Evolutionary conservation across 73 alveolate genomes (phyloP), one percentile per base, ranked within the genome.

Genomic region (Paramecium octaurelia): DNA sequence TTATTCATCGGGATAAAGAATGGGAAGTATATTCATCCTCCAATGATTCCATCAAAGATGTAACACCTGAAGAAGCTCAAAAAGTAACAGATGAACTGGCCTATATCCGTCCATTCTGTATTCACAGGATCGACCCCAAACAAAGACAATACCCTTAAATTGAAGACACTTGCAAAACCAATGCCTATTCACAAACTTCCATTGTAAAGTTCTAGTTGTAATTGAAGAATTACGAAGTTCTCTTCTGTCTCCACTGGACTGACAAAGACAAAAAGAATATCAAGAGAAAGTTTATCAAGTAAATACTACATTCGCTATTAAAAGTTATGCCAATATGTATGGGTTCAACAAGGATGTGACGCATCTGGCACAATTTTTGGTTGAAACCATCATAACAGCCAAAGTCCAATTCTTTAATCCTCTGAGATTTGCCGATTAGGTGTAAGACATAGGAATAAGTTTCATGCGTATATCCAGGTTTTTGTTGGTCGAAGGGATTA

Each of bases 241-340:
- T 80, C 4, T 80, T 80, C 27, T 80, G 91, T 46, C 35, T 80
- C 5, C 91, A 80, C 46, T 80, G 91, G 91, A 23, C 91, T 20
- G 91, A 80, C 12, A 80, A 80, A 80, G 91, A 80, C 29, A 80
- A 80, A 23, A 80, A 80, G 57, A 80, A 80, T 80, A 80, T 80
- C n/a, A 80, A 80, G 18, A 40, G 91, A 44, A 80, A 80, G 57
- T 80, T 80, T 64, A 80, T 80, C 34, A 80, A 80, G 70, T 80
- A 80, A 20, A 0, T 21, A 24, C 2, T 31, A 14, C 18, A 44
- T 9, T 42, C 16, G 12, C 7, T 24, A 0, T 46, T 23, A 44
- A 44, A 21, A 80, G 87, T 43, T 36, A 80, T 80, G 91, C 91
- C 29, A 80, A 80, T 46, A 80, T 80, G 91, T 80, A 80, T 80